phyloP scores from a whole-genome alignment of 1,284 basidiomycete species.

The Peniophora sp. region DNA sequence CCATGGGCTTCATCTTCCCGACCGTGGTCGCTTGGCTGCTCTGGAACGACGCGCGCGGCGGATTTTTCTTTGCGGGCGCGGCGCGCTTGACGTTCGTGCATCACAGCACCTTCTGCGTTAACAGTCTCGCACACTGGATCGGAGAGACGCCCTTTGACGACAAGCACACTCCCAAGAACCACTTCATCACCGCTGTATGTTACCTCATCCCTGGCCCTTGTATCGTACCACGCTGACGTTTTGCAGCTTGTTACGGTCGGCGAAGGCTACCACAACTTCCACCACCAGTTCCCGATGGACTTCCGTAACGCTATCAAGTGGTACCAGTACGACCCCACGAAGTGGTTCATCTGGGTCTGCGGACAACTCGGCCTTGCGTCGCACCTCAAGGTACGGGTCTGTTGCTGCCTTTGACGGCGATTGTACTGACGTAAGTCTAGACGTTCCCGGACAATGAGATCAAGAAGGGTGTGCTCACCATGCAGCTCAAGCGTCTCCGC shows the following conservation, averaged over 20 bases:
- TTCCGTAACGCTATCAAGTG: conserved; percentile 91
- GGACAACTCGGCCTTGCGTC: conserved; percentile 68
- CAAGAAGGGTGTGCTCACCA: conserved; percentile 85
- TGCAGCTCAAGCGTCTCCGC: conserved; percentile 82
- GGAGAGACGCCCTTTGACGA: conserved; percentile 82
- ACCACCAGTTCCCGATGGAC: conserved; percentile 93
- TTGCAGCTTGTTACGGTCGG: conserved; percentile 66
- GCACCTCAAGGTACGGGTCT: conserved; percentile 63
- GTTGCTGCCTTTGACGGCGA: neutral
- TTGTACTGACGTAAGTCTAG: conserved; percentile 18
- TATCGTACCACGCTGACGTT: no score
- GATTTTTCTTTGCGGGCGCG: conserved; percentile 74
- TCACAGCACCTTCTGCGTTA: conserved; percentile 88
- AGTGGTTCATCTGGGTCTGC: conserved; percentile 83
- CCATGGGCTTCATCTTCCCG: conserved; percentile 72
- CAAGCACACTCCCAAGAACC: conserved; percentile 73
- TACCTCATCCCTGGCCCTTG: no score
- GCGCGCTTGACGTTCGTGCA: conserved; percentile 64
- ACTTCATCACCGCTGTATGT: conserved; percentile 62
- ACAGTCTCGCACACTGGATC: conserved; percentile 84
- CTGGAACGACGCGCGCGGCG: conserved; percentile 82
- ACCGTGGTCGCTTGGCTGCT: conserved; percentile 65
- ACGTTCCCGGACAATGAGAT: conserved; percentile 92
- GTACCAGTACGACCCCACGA: conserved; percentile 88
- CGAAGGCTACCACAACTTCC: conserved; percentile 95